Percentiles rank a stretch among this genome's conserved stretches.
Conservation (phyloP, 106 monocot species). For the Alisma plantagoaquatica region DNA sequence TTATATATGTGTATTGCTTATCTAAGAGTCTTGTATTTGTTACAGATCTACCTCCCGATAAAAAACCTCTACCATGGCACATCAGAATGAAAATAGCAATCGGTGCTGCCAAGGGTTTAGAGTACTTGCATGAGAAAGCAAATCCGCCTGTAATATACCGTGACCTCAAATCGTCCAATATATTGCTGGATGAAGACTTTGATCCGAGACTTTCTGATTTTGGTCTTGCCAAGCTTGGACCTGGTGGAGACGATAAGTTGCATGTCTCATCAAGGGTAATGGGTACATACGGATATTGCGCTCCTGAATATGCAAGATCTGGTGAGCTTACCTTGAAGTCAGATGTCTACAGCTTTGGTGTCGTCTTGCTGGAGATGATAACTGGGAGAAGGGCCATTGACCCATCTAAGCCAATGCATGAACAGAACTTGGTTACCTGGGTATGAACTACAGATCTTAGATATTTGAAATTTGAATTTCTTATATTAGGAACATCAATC, state of each 20-base stretch:
- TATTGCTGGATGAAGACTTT: slow-evolving; percentile 51
- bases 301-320: slow-evolving; percentile 70
- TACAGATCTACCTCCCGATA: slow-evolving; percentile 51
- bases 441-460: slow-evolving; percentile 19
- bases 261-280: slow-evolving; percentile 80
- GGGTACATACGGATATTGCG: slow-evolving; percentile 89
- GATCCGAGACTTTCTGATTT: slow-evolving; percentile 76
- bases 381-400: slow-evolving; percentile 67
- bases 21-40: not conserved
- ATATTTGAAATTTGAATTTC: no score
- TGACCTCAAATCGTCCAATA: slow-evolving; percentile 76
- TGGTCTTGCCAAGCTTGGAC: slow-evolving; percentile 80
- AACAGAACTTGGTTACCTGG: slow-evolving; percentile 65
- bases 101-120: slow-evolving; percentile 69
- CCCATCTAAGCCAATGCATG: slow-evolving; percentile 31
- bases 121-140: slow-evolving; percentile 71
- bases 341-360: slow-evolving; percentile 85
- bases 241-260: slow-evolving; percentile 55
- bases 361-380: slow-evolving; percentile 60
- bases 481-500: no score
- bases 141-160: slow-evolving; percentile 71
- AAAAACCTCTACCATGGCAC: slow-evolving; percentile 51
- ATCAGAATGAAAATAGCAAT: slow-evolving; percentile 64
- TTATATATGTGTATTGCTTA: not conserved
- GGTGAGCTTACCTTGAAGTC: slow-evolving; percentile 69